These are phyloP conservation scores for Penicillium malachiteum DNA, from an alignment of 495 filamentous ascomycete genomes.

Conservation along the genomic window DNA sequence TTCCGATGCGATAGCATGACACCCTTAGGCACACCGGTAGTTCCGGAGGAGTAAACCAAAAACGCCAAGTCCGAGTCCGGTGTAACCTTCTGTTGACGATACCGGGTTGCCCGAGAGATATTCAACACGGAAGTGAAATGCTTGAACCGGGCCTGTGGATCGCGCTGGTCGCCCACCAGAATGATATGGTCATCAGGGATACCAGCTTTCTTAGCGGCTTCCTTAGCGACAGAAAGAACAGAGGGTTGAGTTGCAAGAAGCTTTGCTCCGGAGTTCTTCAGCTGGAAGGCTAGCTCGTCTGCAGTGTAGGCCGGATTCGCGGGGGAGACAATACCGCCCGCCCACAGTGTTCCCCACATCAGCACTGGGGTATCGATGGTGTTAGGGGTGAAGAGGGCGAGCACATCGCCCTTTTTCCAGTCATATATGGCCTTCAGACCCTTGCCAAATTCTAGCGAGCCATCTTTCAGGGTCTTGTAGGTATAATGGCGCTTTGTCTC, in stretches of 20 bases:
- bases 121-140: conserved; percentile 75
- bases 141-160: conserved; percentile 58
- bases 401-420: conserved; percentile 79
- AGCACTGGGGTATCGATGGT: conserved; percentile 69
- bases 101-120: conserved; percentile 49
- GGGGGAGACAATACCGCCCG: conserved; percentile 75
- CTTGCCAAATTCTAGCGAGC: conserved; percentile 72
- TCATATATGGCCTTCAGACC: conserved; percentile 69
- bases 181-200: conserved; percentile 66
- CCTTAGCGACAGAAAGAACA: conserved; percentile 57
- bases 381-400: conserved; percentile 72
- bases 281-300: conserved; percentile 84
- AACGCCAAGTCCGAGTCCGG: conserved; percentile 54
- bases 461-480: conserved; percentile 62
- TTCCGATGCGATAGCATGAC: conserved; percentile 87
- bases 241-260: conserved; percentile 70
- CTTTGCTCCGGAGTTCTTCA: conserved; percentile 77
- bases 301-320: conserved; percentile 86
- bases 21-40: conserved; percentile 88
- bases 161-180: conserved; percentile 72
- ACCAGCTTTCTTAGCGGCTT: conserved; percentile 67
- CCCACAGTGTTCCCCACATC: conserved; percentile 80
- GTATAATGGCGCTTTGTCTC: conserved; percentile 73
- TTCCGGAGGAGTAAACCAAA: conserved; percentile 87
- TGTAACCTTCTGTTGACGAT: conserved; percentile 44